Percentiles rank a stretch among this genome's conserved stretches.
phyloP scores from a whole-genome alignment of 495 filamentous ascomycete genomes.

The Amorphotheca resinae region DNA sequence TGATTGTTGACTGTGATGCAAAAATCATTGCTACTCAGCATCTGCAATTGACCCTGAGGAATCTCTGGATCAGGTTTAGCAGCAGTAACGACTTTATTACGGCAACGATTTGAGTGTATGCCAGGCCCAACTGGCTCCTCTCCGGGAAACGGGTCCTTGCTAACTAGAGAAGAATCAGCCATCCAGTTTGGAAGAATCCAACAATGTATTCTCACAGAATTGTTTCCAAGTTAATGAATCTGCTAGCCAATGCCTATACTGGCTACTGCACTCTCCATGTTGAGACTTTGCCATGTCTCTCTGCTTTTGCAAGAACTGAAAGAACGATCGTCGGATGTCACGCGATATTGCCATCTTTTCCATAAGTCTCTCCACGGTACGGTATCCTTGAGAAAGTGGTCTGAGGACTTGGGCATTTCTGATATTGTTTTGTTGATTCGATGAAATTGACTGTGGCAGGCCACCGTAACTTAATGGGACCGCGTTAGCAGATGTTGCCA shows the following conservation, averaged over 20 bases:
- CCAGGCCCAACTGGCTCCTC: background rate
- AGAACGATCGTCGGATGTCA: conserved; percentile 2
- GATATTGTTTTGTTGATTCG: background rate
- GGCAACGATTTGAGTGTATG: background rate
- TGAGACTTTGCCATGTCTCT: background rate
- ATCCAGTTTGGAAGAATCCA: background rate
- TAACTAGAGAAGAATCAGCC: background rate
- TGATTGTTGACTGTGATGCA: too few relatives aligned
- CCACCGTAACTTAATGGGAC: background rate
- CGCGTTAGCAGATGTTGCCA: background rate
- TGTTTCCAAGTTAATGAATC: background rate
- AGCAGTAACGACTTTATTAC: background rate
- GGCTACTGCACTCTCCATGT: background rate
- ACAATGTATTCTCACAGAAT: background rate
- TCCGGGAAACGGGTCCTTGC: background rate
- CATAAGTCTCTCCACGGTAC: conserved; percentile 1
- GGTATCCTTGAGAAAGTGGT: background rate
- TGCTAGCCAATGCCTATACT: background rate
- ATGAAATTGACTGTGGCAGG: background rate
- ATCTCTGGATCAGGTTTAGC: background rate
- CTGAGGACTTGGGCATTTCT: background rate
- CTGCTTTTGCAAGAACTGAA: background rate
- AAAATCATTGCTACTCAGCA: too few relatives aligned
- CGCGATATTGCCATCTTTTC: background rate
- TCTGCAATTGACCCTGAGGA: too few relatives aligned